Evolutionary conservation across 768 basidiomycete genomes (phyloP).

Genomic region (Leccinum aurantiacum): DNA sequence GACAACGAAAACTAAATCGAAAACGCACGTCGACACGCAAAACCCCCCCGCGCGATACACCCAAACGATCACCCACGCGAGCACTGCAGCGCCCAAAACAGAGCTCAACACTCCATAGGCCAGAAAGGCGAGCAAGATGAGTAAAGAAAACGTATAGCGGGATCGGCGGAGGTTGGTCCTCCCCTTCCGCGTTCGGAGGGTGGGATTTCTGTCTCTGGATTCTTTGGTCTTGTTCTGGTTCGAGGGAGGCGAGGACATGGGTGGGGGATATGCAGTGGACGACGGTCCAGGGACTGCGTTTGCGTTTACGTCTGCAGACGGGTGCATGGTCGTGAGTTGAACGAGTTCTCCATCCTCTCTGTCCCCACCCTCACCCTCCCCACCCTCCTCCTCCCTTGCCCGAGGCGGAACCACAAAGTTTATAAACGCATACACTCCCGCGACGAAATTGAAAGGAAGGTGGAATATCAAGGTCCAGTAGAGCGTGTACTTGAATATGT

Average conservation of each 20-base stretch:
- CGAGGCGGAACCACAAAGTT: neutral
- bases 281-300: neutral
- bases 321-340: neutral
- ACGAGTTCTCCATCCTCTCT: neutral
- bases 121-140: conserved; percentile 41
- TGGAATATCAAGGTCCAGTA: conserved; percentile 51
- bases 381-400: neutral
- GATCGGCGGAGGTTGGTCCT: conserved; percentile 37
- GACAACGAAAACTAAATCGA: neutral
- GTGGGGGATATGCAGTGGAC: neutral
- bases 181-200: conserved; percentile 1
- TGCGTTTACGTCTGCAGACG: neutral
- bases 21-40: neutral
- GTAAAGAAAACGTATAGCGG: conserved; percentile 38
- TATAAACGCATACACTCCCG: neutral
- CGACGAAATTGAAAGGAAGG: conserved; percentile 34
- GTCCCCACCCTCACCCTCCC: neutral
- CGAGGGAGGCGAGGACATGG: neutral
- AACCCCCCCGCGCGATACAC: neutral
- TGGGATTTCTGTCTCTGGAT: conserved; percentile 15
- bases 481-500: conserved; percentile 46
- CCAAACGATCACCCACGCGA: neutral
- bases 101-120: conserved; percentile 36
- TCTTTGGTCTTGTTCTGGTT: neutral
- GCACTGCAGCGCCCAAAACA: conserved; percentile 21